Percentiles rank a stretch among this genome's conserved stretches.
Conservation (phyloP, 2,329 filamentous ascomycete genomes). For the Botrytis cinerea region DNA sequence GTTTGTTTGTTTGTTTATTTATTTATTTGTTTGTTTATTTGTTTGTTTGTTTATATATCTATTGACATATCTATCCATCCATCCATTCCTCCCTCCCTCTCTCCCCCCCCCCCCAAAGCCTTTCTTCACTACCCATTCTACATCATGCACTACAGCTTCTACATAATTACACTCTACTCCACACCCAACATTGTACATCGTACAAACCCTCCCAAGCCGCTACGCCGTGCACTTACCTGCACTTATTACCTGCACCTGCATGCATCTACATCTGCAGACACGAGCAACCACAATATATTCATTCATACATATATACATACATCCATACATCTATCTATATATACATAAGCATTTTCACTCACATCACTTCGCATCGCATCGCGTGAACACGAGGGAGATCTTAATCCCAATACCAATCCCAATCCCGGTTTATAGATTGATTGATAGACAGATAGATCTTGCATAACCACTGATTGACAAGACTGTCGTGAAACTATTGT, state of each 20-base stretch:
- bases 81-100: too few relatives aligned
- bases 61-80: fast-evolving
- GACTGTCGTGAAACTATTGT: neutral
- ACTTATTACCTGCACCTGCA: neutral
- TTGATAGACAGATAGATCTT: neutral
- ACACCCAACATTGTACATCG: too few relatives aligned
- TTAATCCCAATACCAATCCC: neutral
- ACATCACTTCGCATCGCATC: neutral
- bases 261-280: neutral
- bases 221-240: too few relatives aligned
- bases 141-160: too few relatives aligned
- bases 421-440: neutral
- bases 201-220: too few relatives aligned
- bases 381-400: neutral
- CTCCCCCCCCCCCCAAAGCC: too few relatives aligned
- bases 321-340: neutral
- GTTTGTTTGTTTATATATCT: too few relatives aligned
- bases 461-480: neutral
- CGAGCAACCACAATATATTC: neutral
- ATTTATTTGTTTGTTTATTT: neutral
- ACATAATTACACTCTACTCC: too few relatives aligned
- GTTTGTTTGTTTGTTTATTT: too few relatives aligned
- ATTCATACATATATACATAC: neutral
- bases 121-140: too few relatives aligned
- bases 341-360: neutral